These are phyloP conservation scores for Phyllosticta citribraziliensis DNA, from an alignment of 2,329 filamentous ascomycete species.

Conservation along the genomic window DNA sequence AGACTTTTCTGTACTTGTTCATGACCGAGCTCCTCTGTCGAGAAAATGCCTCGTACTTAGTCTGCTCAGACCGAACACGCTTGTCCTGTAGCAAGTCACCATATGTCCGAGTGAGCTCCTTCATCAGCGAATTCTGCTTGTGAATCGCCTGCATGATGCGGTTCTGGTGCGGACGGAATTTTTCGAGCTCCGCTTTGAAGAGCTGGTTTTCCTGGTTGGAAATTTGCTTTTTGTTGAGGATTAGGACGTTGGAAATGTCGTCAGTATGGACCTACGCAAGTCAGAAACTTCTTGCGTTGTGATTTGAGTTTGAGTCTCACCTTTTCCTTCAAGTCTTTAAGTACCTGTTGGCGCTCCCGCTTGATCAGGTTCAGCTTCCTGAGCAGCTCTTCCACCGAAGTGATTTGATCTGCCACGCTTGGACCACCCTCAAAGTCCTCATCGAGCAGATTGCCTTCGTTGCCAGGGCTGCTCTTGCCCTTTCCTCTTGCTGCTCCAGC, in stretches of 20 bases:
- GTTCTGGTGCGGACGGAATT: conserved; percentile 88
- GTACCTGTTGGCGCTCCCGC: conserved; percentile 77
- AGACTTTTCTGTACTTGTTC: conserved; percentile 79
- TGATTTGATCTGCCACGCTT: conserved; percentile 83
- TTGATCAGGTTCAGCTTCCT: conserved; percentile 90
- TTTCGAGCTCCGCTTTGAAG: conserved; percentile 94
- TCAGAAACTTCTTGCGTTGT: background rate
- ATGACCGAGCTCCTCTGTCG: conserved; percentile 72
- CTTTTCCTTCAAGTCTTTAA: conserved; percentile 97
- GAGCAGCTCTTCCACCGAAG: conserved; percentile 76
- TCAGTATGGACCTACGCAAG: conserved; percentile 71
- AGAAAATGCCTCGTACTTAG: conserved; percentile 83
- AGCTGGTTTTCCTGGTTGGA: conserved; percentile 84
- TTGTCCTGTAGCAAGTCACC: conserved; percentile 87
- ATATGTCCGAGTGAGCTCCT: conserved; percentile 82
- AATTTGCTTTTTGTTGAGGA: conserved; percentile 95
- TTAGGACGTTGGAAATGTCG: conserved; percentile 94
- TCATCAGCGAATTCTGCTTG: conserved; percentile 89
- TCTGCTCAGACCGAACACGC: conserved; percentile 85
- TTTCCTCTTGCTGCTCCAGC: conserved; percentile 49
- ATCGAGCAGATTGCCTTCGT: conserved; percentile 75
- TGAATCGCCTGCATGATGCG: conserved; percentile 87
- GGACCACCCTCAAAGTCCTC: conserved; percentile 76
- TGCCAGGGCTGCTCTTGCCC: conserved; percentile 54
- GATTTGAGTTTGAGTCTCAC: conserved; percentile 39